phyloP scores from a whole-genome alignment of 1,284 basidiomycete species.

The Ganoderma boninense region DNA sequence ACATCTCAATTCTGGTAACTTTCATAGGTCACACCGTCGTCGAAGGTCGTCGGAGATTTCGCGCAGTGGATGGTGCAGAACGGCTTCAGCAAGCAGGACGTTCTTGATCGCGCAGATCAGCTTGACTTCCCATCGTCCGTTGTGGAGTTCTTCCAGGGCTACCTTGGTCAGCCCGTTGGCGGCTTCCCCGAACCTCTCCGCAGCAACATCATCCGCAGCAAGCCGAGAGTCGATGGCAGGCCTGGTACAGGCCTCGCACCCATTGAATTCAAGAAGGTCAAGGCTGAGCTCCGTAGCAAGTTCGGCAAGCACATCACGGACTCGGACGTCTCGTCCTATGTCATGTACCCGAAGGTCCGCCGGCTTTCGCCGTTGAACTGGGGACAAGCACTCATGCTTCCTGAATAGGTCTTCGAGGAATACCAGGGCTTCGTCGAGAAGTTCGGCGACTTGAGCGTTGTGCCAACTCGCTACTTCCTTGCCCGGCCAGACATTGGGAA shows the following conservation, averaged over 20 bases:
- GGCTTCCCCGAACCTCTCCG: conserved; percentile 99
- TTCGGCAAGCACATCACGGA: conserved; percentile 96
- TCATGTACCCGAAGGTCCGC: conserved; percentile 92
- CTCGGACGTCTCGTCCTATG: conserved; percentile 93
- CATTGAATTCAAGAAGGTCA: conserved; percentile 96
- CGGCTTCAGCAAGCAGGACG: conserved; percentile 87
- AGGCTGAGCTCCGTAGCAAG: conserved; percentile 91
- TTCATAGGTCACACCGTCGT: conserved; percentile 88
- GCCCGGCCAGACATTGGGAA: conserved; percentile 92
- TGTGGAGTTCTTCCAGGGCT: conserved; percentile 97
- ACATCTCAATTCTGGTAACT: conserved; percentile 29
- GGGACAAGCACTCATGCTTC: conserved; percentile 3
- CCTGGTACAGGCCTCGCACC: conserved; percentile 91
- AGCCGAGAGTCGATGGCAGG: conserved; percentile 92
- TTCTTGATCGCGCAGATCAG: conserved; percentile 85
- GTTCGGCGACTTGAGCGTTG: conserved; percentile 93
- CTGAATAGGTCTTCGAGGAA: conserved; percentile 90
- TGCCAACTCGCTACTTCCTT: conserved; percentile 98
- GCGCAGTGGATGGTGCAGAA: conserved; percentile 99
- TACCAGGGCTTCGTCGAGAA: conserved; percentile 95
- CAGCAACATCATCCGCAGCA: conserved; percentile 91
- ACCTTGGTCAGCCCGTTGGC: conserved; percentile 95
- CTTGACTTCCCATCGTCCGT: conserved; percentile 98
- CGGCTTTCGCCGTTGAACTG: conserved; percentile 15
- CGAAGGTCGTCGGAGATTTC: conserved; percentile 99